These are phyloP conservation scores for Acanthamoeba healyi DNA, from an alignment of 208 protist genomes.

Conservation along the genomic window DNA sequence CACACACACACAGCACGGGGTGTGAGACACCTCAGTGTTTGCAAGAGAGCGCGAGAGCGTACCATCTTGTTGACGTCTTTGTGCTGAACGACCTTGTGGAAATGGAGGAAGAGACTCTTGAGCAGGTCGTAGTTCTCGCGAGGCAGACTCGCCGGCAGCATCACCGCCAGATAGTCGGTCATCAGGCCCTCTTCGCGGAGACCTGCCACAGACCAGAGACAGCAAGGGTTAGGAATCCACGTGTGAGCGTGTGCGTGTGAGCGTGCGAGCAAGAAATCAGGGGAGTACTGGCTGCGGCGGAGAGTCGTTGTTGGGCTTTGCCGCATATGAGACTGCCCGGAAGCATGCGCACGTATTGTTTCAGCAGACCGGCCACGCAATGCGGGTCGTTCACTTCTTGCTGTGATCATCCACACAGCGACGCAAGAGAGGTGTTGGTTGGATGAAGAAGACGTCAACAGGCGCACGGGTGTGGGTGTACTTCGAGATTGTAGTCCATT, in stretches of 20 bases:
- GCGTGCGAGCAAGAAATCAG: not conserved
- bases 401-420: not conserved
- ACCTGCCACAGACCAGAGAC: not conserved
- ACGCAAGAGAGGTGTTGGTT: not conserved
- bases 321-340: constrained; percentile 23
- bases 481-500: constrained; percentile 34
- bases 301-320: constrained; percentile 54
- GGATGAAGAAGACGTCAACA: too few species aligned
- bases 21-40: too few species aligned
- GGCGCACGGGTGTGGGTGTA: too few species aligned
- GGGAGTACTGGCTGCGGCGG: constrained; percentile 37
- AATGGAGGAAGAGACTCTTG: constrained; percentile 49
- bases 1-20: too few species aligned
- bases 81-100: constrained; percentile 50
- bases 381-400: constrained; percentile 66
- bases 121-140: constrained; percentile 48
- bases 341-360: constrained; percentile 61
- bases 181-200: constrained; percentile 32
- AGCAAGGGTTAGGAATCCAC: too few species aligned
- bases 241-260: too few species aligned
- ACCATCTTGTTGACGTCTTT: constrained; percentile 71
- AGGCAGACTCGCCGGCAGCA: constrained; percentile 55
- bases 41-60: not conserved
- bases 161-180: constrained; percentile 51
- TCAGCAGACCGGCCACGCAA: constrained; percentile 73